A percentile compares a stretch with the other conserved stretches of the same genome.
Evolutionary conservation across 1,284 basidiomycete species (phyloP).

Genomic region (Cutaneotrichosporon sp.): DNA sequence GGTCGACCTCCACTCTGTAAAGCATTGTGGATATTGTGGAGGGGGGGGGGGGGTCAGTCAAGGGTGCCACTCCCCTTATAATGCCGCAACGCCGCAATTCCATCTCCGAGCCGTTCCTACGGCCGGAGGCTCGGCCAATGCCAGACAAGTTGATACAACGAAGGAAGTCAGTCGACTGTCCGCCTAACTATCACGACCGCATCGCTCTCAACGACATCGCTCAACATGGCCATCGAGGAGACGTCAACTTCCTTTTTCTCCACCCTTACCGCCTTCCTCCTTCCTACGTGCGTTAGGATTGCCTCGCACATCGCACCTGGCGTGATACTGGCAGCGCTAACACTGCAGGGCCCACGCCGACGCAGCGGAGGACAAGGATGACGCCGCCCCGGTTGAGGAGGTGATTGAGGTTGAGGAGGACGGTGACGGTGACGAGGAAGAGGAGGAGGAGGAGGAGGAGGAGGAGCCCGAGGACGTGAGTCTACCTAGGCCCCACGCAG

Average conservation of each 20-base stretch:
- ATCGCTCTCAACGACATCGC: neutral
- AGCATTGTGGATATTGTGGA: neutral
- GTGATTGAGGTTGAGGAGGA: constrained; percentile 48
- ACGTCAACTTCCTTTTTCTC: constrained; percentile 32
- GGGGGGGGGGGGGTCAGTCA: too few species aligned
- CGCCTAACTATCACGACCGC: neutral
- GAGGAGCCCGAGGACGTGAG: constrained; percentile 75
- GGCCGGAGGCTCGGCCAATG: constrained; percentile 2
- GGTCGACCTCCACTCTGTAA: neutral
- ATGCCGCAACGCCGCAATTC: neutral
- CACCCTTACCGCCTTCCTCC: constrained; percentile 32
- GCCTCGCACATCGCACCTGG: too few species aligned
- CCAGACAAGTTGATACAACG: constrained; percentile 5
- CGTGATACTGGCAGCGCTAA: too few species aligned
- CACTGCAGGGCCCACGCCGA: constrained; percentile 46
- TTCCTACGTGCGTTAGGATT: constrained; percentile 44
- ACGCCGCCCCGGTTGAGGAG: constrained; percentile 32
- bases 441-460: constrained; percentile 49
- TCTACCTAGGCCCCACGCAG: constrained; percentile 21
- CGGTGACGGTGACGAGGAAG: constrained; percentile 44
- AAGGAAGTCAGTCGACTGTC: too few species aligned
- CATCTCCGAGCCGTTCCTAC: neutral
- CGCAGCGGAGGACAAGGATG: constrained; percentile 42
- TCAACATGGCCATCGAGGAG: constrained; percentile 21
- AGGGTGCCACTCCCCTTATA: neutral